A percentile compares a stretch with the other conserved stretches of the same genome.
phyloP scores from a whole-genome alignment of 2,329 filamentous ascomycete species.

The Akanthomyces uredinophilus region DNA sequence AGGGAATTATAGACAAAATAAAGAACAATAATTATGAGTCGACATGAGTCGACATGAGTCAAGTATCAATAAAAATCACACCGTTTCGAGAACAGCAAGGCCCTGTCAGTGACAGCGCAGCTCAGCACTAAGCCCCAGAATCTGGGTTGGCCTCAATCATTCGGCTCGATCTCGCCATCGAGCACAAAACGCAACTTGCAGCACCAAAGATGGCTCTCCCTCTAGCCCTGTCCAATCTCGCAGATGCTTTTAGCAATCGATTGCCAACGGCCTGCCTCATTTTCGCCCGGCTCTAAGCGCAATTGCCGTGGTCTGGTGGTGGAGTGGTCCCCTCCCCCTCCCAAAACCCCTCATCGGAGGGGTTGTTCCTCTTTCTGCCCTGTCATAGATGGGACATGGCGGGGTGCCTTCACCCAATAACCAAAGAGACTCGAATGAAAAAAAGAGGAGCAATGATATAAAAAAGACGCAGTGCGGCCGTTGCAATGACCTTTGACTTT shows the following conservation, averaged over 20 bases:
- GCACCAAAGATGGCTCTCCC: background rate
- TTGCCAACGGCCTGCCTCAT: too few species aligned
- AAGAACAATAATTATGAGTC: background rate
- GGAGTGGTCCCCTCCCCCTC: slow-evolving; percentile 2
- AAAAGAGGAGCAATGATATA: slow-evolving; percentile 12
- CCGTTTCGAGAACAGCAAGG: too few species aligned
- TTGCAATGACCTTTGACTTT: background rate
- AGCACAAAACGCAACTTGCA: too few species aligned
- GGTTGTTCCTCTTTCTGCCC: background rate
- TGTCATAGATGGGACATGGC: background rate
- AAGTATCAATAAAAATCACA: background rate
- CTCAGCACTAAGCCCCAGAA: background rate
- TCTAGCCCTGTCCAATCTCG: background rate
- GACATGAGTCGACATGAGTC: slow-evolving; percentile 9
- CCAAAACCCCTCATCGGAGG: slow-evolving; percentile 11
- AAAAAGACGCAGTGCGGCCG: background rate
- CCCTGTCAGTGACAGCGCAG: background rate
- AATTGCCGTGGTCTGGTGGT: background rate
- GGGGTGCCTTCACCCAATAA: background rate
- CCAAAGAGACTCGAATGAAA: background rate
- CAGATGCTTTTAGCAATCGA: background rate
- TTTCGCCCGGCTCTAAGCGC: slow-evolving; percentile 3
- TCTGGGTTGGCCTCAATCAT: background rate
- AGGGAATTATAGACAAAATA: background rate
- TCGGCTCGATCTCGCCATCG: background rate